Percentiles rank a stretch among this genome's conserved stretches.
phyloP scores from a whole-genome alignment of 106 monocot genomes.

The Dendrobium catenatum region DNA sequence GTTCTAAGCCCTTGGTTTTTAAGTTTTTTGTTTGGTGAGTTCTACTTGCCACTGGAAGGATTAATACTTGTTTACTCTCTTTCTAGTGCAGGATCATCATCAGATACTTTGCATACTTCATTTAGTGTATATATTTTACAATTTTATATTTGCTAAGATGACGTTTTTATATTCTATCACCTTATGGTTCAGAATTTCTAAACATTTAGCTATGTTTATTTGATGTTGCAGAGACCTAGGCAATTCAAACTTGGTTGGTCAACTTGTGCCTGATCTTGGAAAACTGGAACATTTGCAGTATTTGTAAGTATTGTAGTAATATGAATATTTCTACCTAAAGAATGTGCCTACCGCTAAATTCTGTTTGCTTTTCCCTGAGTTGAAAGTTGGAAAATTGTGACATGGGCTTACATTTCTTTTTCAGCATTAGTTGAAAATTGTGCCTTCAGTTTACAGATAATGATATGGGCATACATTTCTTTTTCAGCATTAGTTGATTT shows the following conservation, averaged over 20 bases:
- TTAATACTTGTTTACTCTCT: not conserved
- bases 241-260: constrained; percentile 73
- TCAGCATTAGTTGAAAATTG: no score
- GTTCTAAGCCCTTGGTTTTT: not conserved
- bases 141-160: not conserved
- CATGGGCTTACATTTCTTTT: no score
- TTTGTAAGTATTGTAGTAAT: constrained; percentile 37
- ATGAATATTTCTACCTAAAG: not conserved
- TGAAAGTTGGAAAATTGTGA: not conserved
- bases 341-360: not conserved
- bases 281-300: constrained; percentile 79
- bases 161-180: not conserved
- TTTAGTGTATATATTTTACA: not conserved
- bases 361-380: not conserved
- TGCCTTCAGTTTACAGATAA: no score
- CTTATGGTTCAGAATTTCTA: not conserved
- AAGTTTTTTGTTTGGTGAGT: not conserved
- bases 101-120: not conserved
- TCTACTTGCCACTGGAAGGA: not conserved
- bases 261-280: constrained; percentile 73
- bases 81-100: not conserved
- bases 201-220: not conserved
- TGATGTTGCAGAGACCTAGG: constrained; percentile 62
- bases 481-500: not conserved
- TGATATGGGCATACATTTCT: no score